phyloP scores from a whole-genome alignment of 2,329 filamentous ascomycete genomes.

The Emydomyces testavorans region DNA sequence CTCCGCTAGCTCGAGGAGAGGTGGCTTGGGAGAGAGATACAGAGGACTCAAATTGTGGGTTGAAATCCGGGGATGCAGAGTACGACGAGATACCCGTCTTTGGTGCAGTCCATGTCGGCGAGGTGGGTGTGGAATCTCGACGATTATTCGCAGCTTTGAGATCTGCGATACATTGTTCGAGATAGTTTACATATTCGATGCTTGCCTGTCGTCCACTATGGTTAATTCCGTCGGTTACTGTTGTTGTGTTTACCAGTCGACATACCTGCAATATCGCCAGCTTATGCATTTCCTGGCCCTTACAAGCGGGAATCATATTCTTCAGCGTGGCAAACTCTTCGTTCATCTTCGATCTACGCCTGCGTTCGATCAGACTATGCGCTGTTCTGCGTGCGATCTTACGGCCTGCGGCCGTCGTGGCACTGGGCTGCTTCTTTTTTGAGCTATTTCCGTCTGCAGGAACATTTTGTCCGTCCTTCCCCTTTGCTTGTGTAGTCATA shows the following conservation, averaged over 20 bases:
- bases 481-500: slow-evolving; percentile 17
- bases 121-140: slow-evolving; percentile 16
- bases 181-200: slow-evolving; percentile 90
- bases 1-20: slow-evolving; percentile 6
- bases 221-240: not conserved
- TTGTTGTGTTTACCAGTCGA: not conserved
- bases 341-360: slow-evolving; percentile 93
- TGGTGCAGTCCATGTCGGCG: slow-evolving; percentile 19
- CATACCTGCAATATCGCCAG: slow-evolving; percentile 79
- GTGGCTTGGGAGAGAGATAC: slow-evolving; percentile 1
- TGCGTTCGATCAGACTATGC: slow-evolving; percentile 84
- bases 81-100: slow-evolving; percentile 23
- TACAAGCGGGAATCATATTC: slow-evolving; percentile 88
- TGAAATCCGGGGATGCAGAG: slow-evolving; percentile 29
- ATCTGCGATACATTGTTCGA: slow-evolving; percentile 75
- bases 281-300: slow-evolving; percentile 95
- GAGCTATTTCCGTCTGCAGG: slow-evolving; percentile 23
- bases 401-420: slow-evolving; percentile 64
- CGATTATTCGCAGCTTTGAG: slow-evolving; percentile 49
- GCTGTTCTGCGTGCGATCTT: slow-evolving; percentile 95
- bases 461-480: slow-evolving; percentile 14
- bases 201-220: slow-evolving; percentile 53
- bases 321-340: slow-evolving; percentile 92
- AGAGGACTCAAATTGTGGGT: slow-evolving; percentile 18
- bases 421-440: slow-evolving; percentile 65